Base-by-base conservation (phyloP, 2,329 filamentous ascomycete species). In the Talaromyces marneffei region DNA sequence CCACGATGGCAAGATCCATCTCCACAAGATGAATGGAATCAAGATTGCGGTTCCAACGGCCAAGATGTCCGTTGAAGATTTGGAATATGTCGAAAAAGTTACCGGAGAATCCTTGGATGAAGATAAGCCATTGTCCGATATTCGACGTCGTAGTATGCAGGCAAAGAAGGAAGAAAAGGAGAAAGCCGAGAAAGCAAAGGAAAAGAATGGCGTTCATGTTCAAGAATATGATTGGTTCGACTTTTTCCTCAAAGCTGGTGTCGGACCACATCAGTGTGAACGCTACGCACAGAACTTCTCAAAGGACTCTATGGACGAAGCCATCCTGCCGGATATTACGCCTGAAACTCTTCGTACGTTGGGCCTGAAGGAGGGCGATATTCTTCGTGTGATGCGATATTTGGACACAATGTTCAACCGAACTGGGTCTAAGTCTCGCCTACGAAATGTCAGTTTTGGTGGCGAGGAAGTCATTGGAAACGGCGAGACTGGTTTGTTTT, bases 21-120 rank as follows among this genome's bases (percentile, higher is more conserved):
- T 99, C 23, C 94, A 99, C 80, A 99, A 99, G 79, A 84, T 91
- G 77, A 99, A 99, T 72, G 94, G 94, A 39, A 92, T 99, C 69
- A 97, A 97, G 77, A 99, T 99, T 75, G 94, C 94, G 8, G 94
- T 99, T 3, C 94, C 94, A 2, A 86, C 97, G 29, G 82, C 86
- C 40, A 99, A 99, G 74, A 99, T 99, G 94, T 95, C 93, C 0
- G 83, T 92, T 44, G 90, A 93, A 70, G 94, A 99, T 76, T 82
- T 99, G 40, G 93, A 97, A 76, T 97, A 95, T 69, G 93, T 99
- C 60, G 94, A 99, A 76, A 85, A 84, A 63, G 81, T 85, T 16
- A 94, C 92, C n/a, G 92, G 92, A 37, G 84, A 91, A 55, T 96
- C 92, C 12, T 79, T 97, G 54, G 88, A 90, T 65, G 93, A 97